phyloP scores from a whole-genome alignment of 441 rosid species.

The Gossypium lobatum region DNA sequence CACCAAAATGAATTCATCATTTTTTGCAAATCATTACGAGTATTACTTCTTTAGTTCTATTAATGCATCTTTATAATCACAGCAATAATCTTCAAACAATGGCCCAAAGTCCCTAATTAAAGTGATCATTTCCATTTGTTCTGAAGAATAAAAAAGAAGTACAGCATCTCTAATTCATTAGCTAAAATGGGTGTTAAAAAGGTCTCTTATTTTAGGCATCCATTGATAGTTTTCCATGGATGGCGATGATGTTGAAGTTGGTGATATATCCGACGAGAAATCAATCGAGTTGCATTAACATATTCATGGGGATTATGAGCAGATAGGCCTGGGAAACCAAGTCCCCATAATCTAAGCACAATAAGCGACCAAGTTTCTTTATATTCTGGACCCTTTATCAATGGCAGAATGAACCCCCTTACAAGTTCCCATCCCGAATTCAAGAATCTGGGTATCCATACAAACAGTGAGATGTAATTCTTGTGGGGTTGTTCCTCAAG shows the following conservation, averaged over 20 bases:
- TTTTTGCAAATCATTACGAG: too few relatives aligned
- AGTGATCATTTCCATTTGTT: not conserved
- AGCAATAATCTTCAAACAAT: not conserved
- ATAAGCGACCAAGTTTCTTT: conserved; percentile 31
- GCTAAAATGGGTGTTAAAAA: not conserved
- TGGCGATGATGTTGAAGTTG: not conserved
- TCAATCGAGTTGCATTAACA: conserved; percentile 33
- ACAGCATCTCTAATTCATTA: not conserved
- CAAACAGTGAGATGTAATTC: conserved; percentile 27
- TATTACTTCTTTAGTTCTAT: too few relatives aligned
- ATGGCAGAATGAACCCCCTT: conserved; percentile 35
- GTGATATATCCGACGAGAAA: conserved; percentile 6
- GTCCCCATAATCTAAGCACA: conserved; percentile 29
- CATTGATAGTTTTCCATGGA: not conserved
- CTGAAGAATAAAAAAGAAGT: not conserved
- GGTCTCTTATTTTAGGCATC: not conserved
- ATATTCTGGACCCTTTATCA: conserved; percentile 33
- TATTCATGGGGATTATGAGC: conserved; percentile 46
- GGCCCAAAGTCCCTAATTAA: not conserved
- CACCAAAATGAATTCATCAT: too few relatives aligned
- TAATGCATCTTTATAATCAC: not conserved
- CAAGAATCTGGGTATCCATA: conserved; percentile 21
- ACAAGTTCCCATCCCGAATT: conserved; percentile 42
- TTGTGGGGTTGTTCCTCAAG: conserved; percentile 38
- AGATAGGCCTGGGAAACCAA: conserved; percentile 35